Percentiles rank a stretch among this genome's conserved stretches.
Evolutionary conservation across 2,329 filamentous ascomycete genomes (phyloP).

Genomic region (Aspergillus neoniger): DNA sequence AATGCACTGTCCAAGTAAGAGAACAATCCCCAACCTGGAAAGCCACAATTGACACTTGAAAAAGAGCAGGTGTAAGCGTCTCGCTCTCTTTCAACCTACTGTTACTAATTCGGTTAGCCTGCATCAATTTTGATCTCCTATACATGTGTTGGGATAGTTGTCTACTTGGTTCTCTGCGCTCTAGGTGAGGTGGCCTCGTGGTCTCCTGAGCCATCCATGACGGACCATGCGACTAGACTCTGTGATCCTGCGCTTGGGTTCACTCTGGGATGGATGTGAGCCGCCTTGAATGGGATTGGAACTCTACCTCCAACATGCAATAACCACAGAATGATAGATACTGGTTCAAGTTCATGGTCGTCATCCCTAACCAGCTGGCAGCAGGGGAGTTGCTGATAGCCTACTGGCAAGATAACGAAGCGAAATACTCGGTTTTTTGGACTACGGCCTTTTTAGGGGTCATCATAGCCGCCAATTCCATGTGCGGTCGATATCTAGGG

Average conservation of each 20-base stretch:
- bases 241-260: conserved; percentile 79
- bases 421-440: conserved; percentile 73
- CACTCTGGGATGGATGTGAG: conserved; percentile 69
- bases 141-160: conserved; percentile 50
- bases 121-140: conserved; percentile 41
- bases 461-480: conserved; percentile 67
- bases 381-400: conserved; percentile 74
- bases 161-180: conserved; percentile 75
- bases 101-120: conserved; percentile 25
- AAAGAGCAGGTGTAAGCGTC: conserved; percentile 32
- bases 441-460: conserved; percentile 68
- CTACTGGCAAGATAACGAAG: conserved; percentile 68
- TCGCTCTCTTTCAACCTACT: neutral
- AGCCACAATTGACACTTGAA: conserved; percentile 4
- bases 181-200: conserved; percentile 81
- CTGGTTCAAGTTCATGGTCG: conserved; percentile 78
- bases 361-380: conserved; percentile 81
- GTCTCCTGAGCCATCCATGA: conserved; percentile 73
- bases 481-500: conserved; percentile 66
- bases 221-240: conserved; percentile 75
- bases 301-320: conserved; percentile 8
- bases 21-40: neutral
- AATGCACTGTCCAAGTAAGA: conserved; percentile 33
- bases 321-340: conserved; percentile 31
- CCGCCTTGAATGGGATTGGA: neutral